Conservation (phyloP, 2,329 filamentous ascomycete species). For the Cordyceps fumosorosea region DNA sequence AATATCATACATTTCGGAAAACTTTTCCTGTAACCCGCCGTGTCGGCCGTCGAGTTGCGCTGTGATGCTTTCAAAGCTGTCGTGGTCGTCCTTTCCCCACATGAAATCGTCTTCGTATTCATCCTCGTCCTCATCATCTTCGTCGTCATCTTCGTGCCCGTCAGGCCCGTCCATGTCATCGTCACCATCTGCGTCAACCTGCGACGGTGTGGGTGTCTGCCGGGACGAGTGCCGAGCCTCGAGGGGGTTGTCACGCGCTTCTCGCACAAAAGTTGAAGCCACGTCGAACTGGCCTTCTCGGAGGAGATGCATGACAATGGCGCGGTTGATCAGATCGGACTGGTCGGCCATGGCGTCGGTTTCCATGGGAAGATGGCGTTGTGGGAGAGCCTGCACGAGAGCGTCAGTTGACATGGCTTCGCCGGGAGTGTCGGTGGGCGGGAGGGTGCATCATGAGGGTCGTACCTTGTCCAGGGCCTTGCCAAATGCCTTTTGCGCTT, state of each 20-base stretch:
- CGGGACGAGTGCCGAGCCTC: neutral
- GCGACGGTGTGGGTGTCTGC: conserved; percentile 14
- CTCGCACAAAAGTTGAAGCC: conserved; percentile 75
- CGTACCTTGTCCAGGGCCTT: conserved; percentile 76
- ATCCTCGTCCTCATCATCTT: neutral
- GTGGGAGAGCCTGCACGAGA: conserved; percentile 30
- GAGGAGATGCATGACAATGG: conserved; percentile 92
- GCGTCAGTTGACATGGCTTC: conserved; percentile 16
- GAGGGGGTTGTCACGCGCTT: conserved; percentile 45
- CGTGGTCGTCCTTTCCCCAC: neutral
- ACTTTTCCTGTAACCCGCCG: conserved; percentile 66
- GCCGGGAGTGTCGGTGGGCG: neutral
- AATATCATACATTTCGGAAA: conserved; percentile 86
- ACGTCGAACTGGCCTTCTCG: conserved; percentile 91
- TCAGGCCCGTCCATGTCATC: conserved; percentile 21
- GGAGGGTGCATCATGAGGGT: neutral
- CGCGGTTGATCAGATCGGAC: conserved; percentile 75
- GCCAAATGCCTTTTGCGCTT: conserved; percentile 73
- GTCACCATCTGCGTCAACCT: conserved; percentile 20
- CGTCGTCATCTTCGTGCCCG: neutral
- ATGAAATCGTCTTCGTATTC: neutral
- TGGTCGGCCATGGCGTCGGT: conserved; percentile 75
- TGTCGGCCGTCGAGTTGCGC: conserved; percentile 1
- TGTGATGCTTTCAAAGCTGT: neutral
- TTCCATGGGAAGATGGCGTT: conserved; percentile 64